Conservation (phyloP, 139 green algal genomes). For the Tetradesmus lagerheimii region DNA sequence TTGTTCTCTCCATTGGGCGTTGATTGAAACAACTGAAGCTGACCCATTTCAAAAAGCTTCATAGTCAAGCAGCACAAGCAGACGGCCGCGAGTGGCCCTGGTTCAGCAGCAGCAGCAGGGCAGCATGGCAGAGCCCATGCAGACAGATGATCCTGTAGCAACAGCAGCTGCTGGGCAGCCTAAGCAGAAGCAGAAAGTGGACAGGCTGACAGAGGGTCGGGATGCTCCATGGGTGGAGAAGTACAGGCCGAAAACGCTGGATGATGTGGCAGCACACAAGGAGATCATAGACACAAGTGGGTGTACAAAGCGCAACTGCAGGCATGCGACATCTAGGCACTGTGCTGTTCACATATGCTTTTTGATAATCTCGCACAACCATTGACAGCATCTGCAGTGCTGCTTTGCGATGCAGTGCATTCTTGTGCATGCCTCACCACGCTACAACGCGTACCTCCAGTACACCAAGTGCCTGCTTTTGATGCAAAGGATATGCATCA, state of each 20-base stretch:
- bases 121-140: slow-evolving; percentile 36
- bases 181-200: slow-evolving; percentile 18
- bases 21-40: neutral
- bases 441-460: too few species aligned
- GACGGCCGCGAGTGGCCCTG: neutral
- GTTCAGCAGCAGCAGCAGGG: neutral
- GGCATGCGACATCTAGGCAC: neutral
- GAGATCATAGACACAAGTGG: slow-evolving; percentile 98
- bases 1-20: neutral
- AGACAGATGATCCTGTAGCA: slow-evolving; percentile 15
- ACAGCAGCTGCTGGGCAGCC: neutral
- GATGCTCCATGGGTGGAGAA: slow-evolving; percentile 94
- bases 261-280: slow-evolving; percentile 96
- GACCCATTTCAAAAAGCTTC: neutral
- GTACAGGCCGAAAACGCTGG: slow-evolving; percentile 92
- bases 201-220: neutral
- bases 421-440: neutral
- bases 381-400: neutral
- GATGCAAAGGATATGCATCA: neutral
- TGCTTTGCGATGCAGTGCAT: neutral
- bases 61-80: neutral
- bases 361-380: neutral
- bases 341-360: neutral
- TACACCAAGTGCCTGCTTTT: too few species aligned
- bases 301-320: neutral